Evolutionary conservation across 2,329 filamentous ascomycete genomes (phyloP), one percentile per base, ranked within the genome.

Genomic region (Fusarium sp.): DNA sequence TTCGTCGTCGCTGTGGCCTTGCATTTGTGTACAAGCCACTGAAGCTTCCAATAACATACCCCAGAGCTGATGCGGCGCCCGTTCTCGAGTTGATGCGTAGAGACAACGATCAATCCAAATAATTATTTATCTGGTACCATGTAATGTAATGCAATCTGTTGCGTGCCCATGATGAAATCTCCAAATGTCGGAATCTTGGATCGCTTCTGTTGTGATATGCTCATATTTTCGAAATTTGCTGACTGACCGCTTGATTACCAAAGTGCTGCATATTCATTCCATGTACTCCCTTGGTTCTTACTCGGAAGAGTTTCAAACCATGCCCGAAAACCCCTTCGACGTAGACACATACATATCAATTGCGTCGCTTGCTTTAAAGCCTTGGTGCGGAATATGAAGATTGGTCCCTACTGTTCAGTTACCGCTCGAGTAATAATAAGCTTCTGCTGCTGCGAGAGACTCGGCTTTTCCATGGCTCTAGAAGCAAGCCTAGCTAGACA

Each of bases 91-190:
- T 57, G 67, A 57, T 47, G 35, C 29, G 44, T 29, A 53, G 18
- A 31, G 48, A 50, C 35, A 54, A 26, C 75, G 67, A 73, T 76
- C 73, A 63, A 73, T 66, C 67, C 73, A 69, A 66, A 63, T 59
- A 29, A 44, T 57, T 44, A 39, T 52, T 54, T 44, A n/a, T n/a
- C n/a, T 42, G 50, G 47, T 58, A 54, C 15, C 55, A 39, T 29
- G 39, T 47, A n/a, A n/a, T n/a, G n/a, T n/a, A 49, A 53, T 49
- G 44, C 54, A 46, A 41, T 50, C 42, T 58, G 55, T 46, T 63
- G 54, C 18, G 69, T 63, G 63, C 61, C 68, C 80, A 58, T 58
- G n/a, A 79, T 78, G 77, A 77, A 73, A 81, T 79, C 73, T 81
- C 77, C 80, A 83, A 78, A 70, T 29, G 18, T 12, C 37, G 38